These are phyloP conservation scores for Eucalyptus curtisii DNA, from an alignment of 345 rosid genomes.

Conservation along the genomic window DNA sequence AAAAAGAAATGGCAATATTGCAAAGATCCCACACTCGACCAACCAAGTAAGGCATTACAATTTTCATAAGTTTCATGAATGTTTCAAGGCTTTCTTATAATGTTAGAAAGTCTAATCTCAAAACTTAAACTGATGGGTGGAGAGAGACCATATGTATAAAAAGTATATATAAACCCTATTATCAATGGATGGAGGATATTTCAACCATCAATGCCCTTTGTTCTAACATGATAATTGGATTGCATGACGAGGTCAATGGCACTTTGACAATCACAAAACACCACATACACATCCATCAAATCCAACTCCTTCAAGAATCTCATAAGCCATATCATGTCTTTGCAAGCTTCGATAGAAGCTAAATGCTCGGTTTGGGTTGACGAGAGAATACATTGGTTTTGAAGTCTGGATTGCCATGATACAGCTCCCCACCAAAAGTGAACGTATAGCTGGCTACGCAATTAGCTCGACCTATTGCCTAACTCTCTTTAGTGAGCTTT, in stretches of 20 bases:
- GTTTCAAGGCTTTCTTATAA: accelerated
- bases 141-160: accelerated
- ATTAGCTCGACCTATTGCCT: neutral
- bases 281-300: no score
- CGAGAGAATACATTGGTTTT: no score
- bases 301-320: neutral
- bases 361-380: no score
- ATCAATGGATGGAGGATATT: accelerated
- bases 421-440: neutral
- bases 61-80: neutral
- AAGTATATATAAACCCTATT: accelerated
- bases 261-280: neutral
- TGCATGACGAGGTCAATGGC: no score
- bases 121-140: accelerated
- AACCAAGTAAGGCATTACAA: no score
- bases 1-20: no score
- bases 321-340: accelerated
- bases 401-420: no score
- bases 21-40: accelerated
- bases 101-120: accelerated
- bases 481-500: neutral
- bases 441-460: neutral
- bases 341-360: no score
- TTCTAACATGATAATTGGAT: no score
- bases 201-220: no score